Conservation (phyloP, 2,329 filamentous ascomycete genomes). For the Fragosphaeria purpurea region DNA sequence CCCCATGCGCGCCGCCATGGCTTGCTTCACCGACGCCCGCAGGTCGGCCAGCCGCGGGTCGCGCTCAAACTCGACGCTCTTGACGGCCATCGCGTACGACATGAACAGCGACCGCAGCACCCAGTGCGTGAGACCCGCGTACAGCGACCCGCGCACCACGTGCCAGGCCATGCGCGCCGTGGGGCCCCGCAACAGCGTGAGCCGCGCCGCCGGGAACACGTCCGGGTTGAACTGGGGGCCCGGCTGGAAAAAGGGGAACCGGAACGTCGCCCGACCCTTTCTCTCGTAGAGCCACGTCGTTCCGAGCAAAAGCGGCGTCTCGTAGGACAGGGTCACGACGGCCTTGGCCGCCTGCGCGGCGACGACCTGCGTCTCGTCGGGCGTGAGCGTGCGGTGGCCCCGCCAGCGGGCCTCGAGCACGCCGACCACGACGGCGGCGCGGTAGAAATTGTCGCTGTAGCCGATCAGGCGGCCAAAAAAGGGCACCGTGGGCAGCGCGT, state of each 20-base stretch:
- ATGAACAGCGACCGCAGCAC: conserved; percentile 4
- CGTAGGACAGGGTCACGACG: conserved; percentile 5
- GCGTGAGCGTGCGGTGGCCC: conserved; percentile 10
- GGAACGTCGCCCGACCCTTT: conserved; percentile 10
- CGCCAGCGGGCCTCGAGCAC: conserved; percentile 10
- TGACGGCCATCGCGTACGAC: conserved; percentile 5
- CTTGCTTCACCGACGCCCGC: conserved; percentile 3
- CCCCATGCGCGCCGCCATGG: not conserved
- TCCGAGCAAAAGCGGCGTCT: conserved; percentile 6
- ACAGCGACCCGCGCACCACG: conserved; percentile 5
- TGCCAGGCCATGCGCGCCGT: conserved; percentile 12
- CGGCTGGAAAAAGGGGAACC: conserved; percentile 13
- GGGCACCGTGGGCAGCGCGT: conserved; percentile 9
- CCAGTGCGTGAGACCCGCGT: conserved; percentile 7
- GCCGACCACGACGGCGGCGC: conserved; percentile 6
- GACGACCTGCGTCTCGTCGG: conserved; percentile 12
- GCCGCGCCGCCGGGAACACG: conserved; percentile 5
- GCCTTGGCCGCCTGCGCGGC: conserved; percentile 9
- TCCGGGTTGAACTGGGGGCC: conserved; percentile 8
- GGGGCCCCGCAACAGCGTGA: conserved; percentile 1
- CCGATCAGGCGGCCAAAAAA: conserved; percentile 8
- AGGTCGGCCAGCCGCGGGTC: conserved; percentile 9
- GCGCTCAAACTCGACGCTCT: conserved; percentile 3
- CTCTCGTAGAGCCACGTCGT: conserved; percentile 2
- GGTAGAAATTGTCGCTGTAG: conserved; percentile 9